These are phyloP conservation scores for Zasmidium angulare DNA, from an alignment of 2,329 filamentous ascomycete genomes.

Conservation along the genomic window DNA sequence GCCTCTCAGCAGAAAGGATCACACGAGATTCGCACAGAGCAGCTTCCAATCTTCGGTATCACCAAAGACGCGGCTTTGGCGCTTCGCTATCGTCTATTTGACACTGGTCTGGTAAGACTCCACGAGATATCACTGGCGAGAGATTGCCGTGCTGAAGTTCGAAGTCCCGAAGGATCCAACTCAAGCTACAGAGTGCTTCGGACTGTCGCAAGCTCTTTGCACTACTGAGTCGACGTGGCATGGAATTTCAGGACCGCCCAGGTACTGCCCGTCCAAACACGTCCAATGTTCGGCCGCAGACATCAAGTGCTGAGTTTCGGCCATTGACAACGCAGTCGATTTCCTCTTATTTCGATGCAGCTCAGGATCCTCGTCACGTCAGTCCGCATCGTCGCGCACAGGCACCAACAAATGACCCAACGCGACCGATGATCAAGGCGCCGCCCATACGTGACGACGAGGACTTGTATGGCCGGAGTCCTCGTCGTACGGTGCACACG, in stretches of 20 bases:
- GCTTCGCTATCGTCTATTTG: constrained; percentile 38
- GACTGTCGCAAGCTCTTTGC: constrained; percentile 26
- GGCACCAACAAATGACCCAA: neutral
- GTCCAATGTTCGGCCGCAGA: constrained; percentile 4
- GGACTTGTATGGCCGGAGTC: neutral
- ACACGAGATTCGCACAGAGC: constrained; percentile 35
- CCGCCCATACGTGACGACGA: neutral
- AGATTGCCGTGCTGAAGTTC: neutral
- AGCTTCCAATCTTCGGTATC: constrained; percentile 47
- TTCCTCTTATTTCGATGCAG: neutral
- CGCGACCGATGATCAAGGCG: neutral
- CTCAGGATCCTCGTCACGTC: neutral
- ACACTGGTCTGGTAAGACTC: constrained; percentile 21
- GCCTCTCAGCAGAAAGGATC: constrained; percentile 23
- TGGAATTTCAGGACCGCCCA: constrained; percentile 28
- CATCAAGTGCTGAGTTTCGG: constrained; percentile 8
- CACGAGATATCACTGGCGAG: neutral
- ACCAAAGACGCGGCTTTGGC: constrained; percentile 41
- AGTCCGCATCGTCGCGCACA: neutral
- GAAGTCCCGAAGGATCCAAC: constrained; percentile 34
- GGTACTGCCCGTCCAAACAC: constrained; percentile 19
- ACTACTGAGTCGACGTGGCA: constrained; percentile 26
- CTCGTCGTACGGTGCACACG: neutral
- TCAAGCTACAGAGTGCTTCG: constrained; percentile 26
- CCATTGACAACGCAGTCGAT: constrained; percentile 12